Evolutionary conservation across 257 asterid genomes (phyloP).

Genomic region (Plantago elongata): DNA sequence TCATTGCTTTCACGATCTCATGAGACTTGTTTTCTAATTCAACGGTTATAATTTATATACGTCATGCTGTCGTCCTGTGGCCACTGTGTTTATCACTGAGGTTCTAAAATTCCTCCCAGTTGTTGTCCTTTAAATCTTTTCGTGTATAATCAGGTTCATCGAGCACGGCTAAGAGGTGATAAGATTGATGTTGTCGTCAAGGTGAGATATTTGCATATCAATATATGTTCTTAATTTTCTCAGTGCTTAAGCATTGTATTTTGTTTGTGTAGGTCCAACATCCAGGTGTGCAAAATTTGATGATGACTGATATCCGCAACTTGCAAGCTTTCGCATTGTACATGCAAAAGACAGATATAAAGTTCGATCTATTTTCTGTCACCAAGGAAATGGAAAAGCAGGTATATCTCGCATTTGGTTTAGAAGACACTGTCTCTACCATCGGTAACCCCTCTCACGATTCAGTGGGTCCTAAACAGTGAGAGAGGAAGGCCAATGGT

Average conservation of each 20-base stretch:
- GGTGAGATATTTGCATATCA: slow-evolving; percentile 36
- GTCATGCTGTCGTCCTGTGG: not conserved
- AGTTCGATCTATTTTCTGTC: slow-evolving; percentile 79
- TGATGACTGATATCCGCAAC: slow-evolving; percentile 98
- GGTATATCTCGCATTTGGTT: slow-evolving; percentile 32
- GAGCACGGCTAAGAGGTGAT: slow-evolving; percentile 77
- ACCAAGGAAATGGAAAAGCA: slow-evolving; percentile 99
- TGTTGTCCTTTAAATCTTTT: slow-evolving; percentile 3
- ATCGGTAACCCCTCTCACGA: not conserved
- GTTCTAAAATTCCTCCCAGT: slow-evolving; percentile 1
- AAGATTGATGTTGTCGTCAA: slow-evolving; percentile 83
- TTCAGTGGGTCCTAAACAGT: too few species aligned
- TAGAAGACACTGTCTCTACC: not conserved
- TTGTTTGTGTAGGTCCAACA: slow-evolving; percentile 70
- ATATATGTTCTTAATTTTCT: slow-evolving; percentile 7
- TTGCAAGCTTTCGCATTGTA: slow-evolving; percentile 88
- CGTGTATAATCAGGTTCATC: slow-evolving; percentile 70
- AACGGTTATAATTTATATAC: slow-evolving; percentile 3
- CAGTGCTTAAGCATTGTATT: slow-evolving; percentile 17
- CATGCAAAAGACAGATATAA: slow-evolving; percentile 95
- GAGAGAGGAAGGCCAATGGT: too few species aligned
- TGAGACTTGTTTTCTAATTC: slow-evolving; percentile 6
- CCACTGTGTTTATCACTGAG: slow-evolving; percentile 3
- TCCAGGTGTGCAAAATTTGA: slow-evolving; percentile 86
- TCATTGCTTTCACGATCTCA: slow-evolving; percentile 5